A percentile compares a stretch with the other conserved stretches of the same genome.
Conservation (phyloP, 169 alveolate genomes). For the Eimeria acervulina region DNA sequence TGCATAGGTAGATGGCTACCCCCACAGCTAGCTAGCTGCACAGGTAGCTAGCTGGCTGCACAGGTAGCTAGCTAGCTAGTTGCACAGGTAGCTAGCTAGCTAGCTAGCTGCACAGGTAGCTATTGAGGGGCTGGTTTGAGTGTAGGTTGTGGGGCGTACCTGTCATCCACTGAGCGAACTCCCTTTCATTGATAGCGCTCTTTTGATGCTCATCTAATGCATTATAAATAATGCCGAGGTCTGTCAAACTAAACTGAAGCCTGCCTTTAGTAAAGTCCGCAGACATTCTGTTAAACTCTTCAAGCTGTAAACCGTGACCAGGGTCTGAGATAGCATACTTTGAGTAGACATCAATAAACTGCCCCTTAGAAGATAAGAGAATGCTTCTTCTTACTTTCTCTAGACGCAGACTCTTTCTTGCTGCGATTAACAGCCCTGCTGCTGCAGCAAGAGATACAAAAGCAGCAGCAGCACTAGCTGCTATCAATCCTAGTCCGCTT, state of each 20-base stretch:
- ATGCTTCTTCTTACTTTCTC: slow-evolving; percentile 92
- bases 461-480: slow-evolving; percentile 83
- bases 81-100: too few species aligned
- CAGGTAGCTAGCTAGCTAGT: not conserved
- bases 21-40: not conserved
- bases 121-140: not conserved
- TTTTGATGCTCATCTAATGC: slow-evolving; percentile 95
- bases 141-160: slow-evolving; percentile 81
- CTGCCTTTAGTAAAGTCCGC: slow-evolving; percentile 94
- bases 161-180: slow-evolving; percentile 94
- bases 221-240: slow-evolving; percentile 92
- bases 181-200: slow-evolving; percentile 94
- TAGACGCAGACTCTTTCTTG: slow-evolving; percentile 92
- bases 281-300: slow-evolving; percentile 94
- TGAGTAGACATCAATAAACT: slow-evolving; percentile 92
- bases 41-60: slow-evolving; percentile 13
- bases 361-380: slow-evolving; percentile 90
- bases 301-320: slow-evolving; percentile 95
- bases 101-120: not conserved
- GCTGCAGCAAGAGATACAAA: slow-evolving; percentile 89
- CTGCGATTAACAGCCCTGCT: slow-evolving; percentile 92
- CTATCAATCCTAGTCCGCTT: too few species aligned
- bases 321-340: slow-evolving; percentile 95
- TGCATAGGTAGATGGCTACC: not conserved
- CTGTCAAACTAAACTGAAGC: slow-evolving; percentile 93